Percentiles rank a stretch among this genome's conserved stretches.
phyloP scores from a whole-genome alignment of 208 protist genomes.

The Leishmania braziliensis region DNA sequence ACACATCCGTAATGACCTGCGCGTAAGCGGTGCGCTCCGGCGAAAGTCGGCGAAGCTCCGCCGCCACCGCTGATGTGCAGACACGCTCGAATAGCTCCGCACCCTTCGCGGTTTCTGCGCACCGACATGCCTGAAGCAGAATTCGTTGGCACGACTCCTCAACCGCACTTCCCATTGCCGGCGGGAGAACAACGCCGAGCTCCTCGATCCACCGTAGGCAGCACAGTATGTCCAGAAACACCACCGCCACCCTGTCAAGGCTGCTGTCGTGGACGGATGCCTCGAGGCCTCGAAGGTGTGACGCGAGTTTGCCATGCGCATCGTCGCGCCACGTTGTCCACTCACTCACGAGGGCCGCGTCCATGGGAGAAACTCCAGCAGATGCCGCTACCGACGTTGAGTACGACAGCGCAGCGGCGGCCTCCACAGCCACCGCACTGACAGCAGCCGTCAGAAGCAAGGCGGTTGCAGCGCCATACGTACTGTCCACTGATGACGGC shows the following conservation, averaged over 20 bases:
- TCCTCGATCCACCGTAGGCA: constrained; percentile 30
- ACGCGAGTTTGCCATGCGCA: background rate
- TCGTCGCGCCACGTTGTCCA: constrained; percentile 16
- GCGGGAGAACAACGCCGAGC: constrained; percentile 17
- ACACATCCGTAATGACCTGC: constrained; percentile 37
- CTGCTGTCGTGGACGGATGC: background rate
- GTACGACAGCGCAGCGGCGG: constrained; percentile 5
- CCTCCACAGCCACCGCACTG: constrained; percentile 22
- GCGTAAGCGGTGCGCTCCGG: constrained; percentile 25
- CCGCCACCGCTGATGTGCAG: constrained; percentile 17
- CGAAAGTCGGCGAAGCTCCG: constrained; percentile 23
- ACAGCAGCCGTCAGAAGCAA: constrained; percentile 19
- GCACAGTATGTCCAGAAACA: constrained; percentile 22
- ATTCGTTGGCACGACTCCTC: constrained; percentile 12
- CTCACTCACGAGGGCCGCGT: constrained; percentile 2
- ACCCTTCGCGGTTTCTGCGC: background rate
- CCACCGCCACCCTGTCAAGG: background rate
- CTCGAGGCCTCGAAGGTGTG: constrained; percentile 1
- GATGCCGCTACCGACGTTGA: background rate
- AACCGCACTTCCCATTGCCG: constrained; percentile 1
- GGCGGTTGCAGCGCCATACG: constrained; percentile 13
- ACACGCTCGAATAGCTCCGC: constrained; percentile 12
- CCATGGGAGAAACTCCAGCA: background rate
- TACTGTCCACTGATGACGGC: background rate
- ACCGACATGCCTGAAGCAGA: constrained; percentile 11